phyloP scores from a whole-genome alignment of 2,329 filamentous ascomycete species.

The Pseudopithomyces chartarum region DNA sequence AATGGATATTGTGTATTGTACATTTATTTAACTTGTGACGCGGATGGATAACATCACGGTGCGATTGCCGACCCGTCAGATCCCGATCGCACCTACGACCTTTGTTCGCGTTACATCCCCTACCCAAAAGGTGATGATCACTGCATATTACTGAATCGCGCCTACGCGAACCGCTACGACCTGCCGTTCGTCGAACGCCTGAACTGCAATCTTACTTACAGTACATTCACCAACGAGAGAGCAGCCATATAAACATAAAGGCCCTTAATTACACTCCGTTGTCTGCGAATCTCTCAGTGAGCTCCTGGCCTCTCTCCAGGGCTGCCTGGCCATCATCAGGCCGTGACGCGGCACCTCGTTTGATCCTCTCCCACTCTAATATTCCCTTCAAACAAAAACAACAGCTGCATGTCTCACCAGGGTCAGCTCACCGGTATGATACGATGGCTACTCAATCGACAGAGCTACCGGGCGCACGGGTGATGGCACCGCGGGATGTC shows the following conservation, averaged over 20 bases:
- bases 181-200: neutral
- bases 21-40: neutral
- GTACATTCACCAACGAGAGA: neutral
- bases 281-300: neutral
- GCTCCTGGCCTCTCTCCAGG: neutral
- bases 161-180: constrained; percentile 2
- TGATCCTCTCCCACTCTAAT: neutral
- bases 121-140: neutral
- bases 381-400: neutral
- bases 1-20: too few species aligned
- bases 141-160: neutral
- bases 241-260: neutral
- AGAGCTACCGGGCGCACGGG: neutral
- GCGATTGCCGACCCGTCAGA: too few species aligned
- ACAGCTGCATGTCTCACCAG: neutral
- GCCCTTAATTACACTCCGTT: constrained; percentile 1
- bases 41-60: too few species aligned
- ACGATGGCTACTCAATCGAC: neutral
- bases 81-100: too few species aligned
- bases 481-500: neutral
- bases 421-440: neutral
- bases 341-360: neutral
- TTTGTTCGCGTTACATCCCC: neutral
- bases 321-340: too few species aligned
- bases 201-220: neutral